These are phyloP conservation scores for Sphagnum contortum DNA, from an alignment of 225 moss, liverwort and hornwort genomes.

Conservation along the genomic window DNA sequence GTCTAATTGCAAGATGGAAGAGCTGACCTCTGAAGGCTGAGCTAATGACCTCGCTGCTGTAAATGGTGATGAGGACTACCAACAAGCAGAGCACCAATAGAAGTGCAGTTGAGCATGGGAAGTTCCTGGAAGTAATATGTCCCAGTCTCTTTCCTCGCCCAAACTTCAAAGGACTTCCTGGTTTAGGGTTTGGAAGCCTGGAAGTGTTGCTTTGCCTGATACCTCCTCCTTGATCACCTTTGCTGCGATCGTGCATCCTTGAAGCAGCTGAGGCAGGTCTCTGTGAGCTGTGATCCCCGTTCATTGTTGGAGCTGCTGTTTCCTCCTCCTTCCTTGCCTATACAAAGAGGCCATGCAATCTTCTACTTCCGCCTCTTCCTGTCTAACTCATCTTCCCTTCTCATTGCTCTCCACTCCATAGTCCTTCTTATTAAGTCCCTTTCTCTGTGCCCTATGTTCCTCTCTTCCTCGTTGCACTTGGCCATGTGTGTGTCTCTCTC, in stretches of 20 bases:
- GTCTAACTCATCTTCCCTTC: too few relatives aligned
- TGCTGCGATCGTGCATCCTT: slow-evolving; percentile 56
- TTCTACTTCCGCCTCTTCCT: too few relatives aligned
- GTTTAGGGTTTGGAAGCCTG: slow-evolving; percentile 1
- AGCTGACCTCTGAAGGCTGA: slow-evolving; percentile 25
- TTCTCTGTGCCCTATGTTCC: too few relatives aligned
- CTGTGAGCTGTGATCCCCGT: slow-evolving; percentile 44
- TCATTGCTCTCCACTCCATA: too few relatives aligned
- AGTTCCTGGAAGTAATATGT: slow-evolving; percentile 27
- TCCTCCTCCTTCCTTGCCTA: slow-evolving; percentile 65
- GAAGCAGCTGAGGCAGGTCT: slow-evolving; percentile 35
- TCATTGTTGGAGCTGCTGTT: slow-evolving; percentile 27
- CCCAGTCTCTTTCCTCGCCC: slow-evolving; percentile 43
- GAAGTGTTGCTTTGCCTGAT: slow-evolving; percentile 16
- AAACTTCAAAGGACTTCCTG: slow-evolving; percentile 24
- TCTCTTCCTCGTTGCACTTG: too few relatives aligned
- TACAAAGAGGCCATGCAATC: slow-evolving; percentile 45
- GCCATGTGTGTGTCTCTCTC: too few relatives aligned
- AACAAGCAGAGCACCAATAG: slow-evolving; percentile 35
- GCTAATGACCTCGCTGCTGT: slow-evolving; percentile 30
- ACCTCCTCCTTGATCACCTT: slow-evolving; percentile 39
- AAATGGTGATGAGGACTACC: slow-evolving; percentile 37
- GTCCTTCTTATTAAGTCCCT: too few relatives aligned
- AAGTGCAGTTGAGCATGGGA: slow-evolving; percentile 35
- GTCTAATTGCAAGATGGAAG: neutral